Evolutionary conservation across 2,329 filamentous ascomycete species (phyloP).

Genomic region (Penicillium hordei): DNA sequence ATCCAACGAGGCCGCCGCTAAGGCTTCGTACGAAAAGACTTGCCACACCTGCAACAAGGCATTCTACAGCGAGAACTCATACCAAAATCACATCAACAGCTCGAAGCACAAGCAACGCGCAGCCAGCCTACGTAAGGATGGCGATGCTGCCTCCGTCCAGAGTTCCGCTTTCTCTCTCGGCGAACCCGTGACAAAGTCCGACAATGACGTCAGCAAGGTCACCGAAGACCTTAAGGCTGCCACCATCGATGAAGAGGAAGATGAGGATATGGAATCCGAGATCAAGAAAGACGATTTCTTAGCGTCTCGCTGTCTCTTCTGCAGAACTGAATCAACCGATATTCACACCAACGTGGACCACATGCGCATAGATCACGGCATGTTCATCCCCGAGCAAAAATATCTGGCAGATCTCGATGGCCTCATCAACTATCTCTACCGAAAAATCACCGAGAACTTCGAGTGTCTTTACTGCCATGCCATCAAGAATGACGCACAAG

Average conservation of each 20-base stretch:
- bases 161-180: conserved; percentile 91
- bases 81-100: conserved; percentile 85
- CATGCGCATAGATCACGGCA: conserved; percentile 90
- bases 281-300: conserved; percentile 48
- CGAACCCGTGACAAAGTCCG: conserved; percentile 62
- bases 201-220: conserved; percentile 73
- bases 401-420: conserved; percentile 83
- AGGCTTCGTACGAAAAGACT: conserved; percentile 80
- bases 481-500: conserved; percentile 71
- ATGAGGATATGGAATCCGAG: conserved; percentile 51
- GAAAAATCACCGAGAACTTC: conserved; percentile 75
- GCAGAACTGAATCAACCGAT: conserved; percentile 78
- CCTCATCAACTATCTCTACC: conserved; percentile 72
- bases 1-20: conserved; percentile 79
- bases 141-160: conserved; percentile 72
- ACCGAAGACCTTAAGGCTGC: conserved; percentile 74
- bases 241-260: conserved; percentile 43
- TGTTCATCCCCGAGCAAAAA: conserved; percentile 89
- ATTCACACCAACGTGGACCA: conserved; percentile 76
- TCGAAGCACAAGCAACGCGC: conserved; percentile 80
- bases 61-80: conserved; percentile 96
- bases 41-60: conserved; percentile 85
- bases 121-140: conserved; percentile 49
- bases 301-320: conserved; percentile 75
- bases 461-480: conserved; percentile 90